Conservation (phyloP, 225 moss, liverwort and hornwort species). For the Anthoceros angustus region DNA sequence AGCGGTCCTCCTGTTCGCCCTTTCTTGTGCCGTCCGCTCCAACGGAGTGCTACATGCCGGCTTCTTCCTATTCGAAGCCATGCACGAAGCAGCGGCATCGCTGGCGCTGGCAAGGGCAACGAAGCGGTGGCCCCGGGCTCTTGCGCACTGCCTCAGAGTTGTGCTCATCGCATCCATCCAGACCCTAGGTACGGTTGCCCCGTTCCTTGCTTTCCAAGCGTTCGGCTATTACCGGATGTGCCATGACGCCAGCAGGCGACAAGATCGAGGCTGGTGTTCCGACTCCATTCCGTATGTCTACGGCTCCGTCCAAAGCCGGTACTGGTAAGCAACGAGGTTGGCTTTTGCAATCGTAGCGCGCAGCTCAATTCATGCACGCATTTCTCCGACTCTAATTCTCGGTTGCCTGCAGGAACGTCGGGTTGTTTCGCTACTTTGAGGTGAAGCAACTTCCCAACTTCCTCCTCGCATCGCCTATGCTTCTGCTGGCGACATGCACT, state of each 20-base stretch:
- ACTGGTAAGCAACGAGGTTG: slow-evolving; percentile 34
- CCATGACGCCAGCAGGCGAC: no score
- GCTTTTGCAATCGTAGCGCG: background rate
- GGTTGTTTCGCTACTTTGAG: slow-evolving; percentile 71
- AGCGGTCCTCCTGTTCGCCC: slow-evolving; percentile 47
- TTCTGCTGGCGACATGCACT: slow-evolving; percentile 41
- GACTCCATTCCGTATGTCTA: slow-evolving; percentile 65
- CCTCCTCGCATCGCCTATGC: slow-evolving; percentile 64
- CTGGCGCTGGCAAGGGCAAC: background rate
- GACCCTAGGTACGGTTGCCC: slow-evolving; percentile 31
- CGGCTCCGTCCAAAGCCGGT: slow-evolving; percentile 75
- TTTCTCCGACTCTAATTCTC: background rate
- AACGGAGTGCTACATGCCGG: slow-evolving; percentile 85
- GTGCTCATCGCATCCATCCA: slow-evolving; percentile 40
- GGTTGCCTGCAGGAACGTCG: slow-evolving; percentile 54
- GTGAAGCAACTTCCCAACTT: slow-evolving; percentile 82
- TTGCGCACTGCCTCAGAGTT: background rate
- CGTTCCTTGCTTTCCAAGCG: slow-evolving; percentile 55
- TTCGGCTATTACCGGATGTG: slow-evolving; percentile 66
- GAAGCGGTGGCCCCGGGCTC: no score
- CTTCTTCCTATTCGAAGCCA: slow-evolving; percentile 76
- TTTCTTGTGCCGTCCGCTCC: slow-evolving; percentile 64
- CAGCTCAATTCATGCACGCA: no score
- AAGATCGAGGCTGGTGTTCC: slow-evolving; percentile 57
- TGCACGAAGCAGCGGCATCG: slow-evolving; percentile 25